phyloP scores from a whole-genome alignment of 257 asterid species.

The Solanum infundibuliforme region DNA sequence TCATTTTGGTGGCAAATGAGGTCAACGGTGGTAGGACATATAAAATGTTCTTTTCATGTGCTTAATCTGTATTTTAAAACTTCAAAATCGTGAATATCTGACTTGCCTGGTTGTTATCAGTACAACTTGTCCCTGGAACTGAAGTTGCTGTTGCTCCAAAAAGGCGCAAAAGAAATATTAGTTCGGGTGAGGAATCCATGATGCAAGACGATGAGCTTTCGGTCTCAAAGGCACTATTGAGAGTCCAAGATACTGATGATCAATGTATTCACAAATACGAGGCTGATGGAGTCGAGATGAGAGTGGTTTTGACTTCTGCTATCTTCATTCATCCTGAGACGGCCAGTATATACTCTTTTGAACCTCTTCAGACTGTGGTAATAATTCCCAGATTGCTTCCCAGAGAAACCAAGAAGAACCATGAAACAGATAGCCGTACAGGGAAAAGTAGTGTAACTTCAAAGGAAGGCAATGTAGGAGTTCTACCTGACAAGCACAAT shows the following conservation, averaged over 20 bases:
- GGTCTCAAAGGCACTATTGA: slow-evolving; percentile 51
- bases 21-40: neutral
- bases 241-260: slow-evolving; percentile 60
- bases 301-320: slow-evolving; percentile 62
- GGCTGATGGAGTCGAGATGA: slow-evolving; percentile 44
- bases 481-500: slow-evolving; percentile 23
- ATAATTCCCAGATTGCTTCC: slow-evolving; percentile 41
- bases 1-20: neutral
- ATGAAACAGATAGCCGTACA: slow-evolving; percentile 17
- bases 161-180: slow-evolving; percentile 48
- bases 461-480: slow-evolving; percentile 40
- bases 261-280: slow-evolving; percentile 33
- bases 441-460: slow-evolving; percentile 28
- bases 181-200: slow-evolving; percentile 24
- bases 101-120: slow-evolving; percentile 39
- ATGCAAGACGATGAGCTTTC: slow-evolving; percentile 22
- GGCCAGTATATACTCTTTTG: slow-evolving; percentile 49
- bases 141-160: slow-evolving; percentile 97
- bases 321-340: slow-evolving; percentile 82
- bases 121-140: slow-evolving; percentile 89
- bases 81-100: slow-evolving; percentile 7
- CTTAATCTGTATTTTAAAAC: neutral
- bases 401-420: slow-evolving; percentile 34
- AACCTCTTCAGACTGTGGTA: slow-evolving; percentile 49
- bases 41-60: neutral